phyloP scores from a whole-genome alignment of 2,329 filamentous ascomycete species.

The Pseudopithomyces maydicus region DNA sequence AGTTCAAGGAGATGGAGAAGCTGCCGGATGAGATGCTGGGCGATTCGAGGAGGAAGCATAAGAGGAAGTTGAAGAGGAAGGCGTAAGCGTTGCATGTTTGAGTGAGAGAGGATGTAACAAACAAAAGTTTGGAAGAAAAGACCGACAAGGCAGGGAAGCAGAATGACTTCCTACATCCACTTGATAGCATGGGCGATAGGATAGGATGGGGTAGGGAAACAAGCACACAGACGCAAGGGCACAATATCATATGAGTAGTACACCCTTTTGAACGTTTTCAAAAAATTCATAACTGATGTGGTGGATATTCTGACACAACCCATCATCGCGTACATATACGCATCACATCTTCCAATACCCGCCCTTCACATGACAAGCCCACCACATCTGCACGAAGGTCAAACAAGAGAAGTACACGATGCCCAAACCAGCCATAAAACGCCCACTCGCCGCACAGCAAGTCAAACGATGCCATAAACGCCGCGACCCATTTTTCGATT shows the following conservation, averaged over 20 bases:
- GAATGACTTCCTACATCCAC: too few relatives aligned
- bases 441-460: conserved; percentile 14
- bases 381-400: neutral
- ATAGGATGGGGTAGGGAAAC: too few relatives aligned
- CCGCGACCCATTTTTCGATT: conserved; percentile 11
- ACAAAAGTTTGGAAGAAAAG: too few relatives aligned
- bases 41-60: conserved; percentile 30
- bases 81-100: neutral
- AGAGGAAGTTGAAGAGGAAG: conserved; percentile 18
- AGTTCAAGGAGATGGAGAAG: conserved; percentile 32
- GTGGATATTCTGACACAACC: conserved; percentile 4
- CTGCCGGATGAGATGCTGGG: conserved; percentile 36
- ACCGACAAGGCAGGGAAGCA: too few relatives aligned
- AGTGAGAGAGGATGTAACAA: neutral
- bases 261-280: neutral
- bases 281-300: conserved; percentile 1
- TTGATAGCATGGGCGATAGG: neutral
- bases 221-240: too few relatives aligned
- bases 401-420: conserved; percentile 6
- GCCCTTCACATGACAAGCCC: neutral
- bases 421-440: conserved; percentile 1
- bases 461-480: conserved; percentile 11
- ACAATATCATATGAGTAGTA: too few relatives aligned
- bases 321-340: neutral
- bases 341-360: neutral